These are phyloP conservation scores for Plasmodium fragile DNA, from an alignment of 169 alveolate species.

Conservation along the genomic window DNA sequence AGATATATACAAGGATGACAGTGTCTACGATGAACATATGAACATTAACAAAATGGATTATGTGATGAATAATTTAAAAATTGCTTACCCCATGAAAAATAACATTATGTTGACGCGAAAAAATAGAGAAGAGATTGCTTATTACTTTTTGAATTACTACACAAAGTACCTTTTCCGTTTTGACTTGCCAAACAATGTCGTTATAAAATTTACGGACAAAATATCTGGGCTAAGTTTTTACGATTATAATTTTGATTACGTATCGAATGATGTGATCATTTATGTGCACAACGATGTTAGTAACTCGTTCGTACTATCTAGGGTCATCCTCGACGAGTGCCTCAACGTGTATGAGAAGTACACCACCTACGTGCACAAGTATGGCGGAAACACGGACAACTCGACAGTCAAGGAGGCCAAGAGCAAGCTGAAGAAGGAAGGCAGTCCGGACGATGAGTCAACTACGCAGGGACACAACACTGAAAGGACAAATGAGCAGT, in stretches of 20 bases:
- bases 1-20: constrained; percentile 35
- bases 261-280: constrained; percentile 38
- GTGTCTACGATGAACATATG: constrained; percentile 69
- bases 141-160: constrained; percentile 66
- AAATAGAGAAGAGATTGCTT: constrained; percentile 70
- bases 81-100: constrained; percentile 46
- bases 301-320: constrained; percentile 40
- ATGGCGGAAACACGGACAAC: constrained; percentile 45
- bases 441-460: background rate
- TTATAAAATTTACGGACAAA: constrained; percentile 18
- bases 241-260: constrained; percentile 63
- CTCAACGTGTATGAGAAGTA: constrained; percentile 61
- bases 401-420: constrained; percentile 25
- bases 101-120: constrained; percentile 13
- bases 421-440: constrained; percentile 3
- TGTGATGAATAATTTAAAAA: constrained; percentile 38
- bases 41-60: constrained; percentile 39
- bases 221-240: constrained; percentile 57
- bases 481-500: background rate
- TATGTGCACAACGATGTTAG: constrained; percentile 31
- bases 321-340: constrained; percentile 63
- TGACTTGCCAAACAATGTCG: constrained; percentile 64
- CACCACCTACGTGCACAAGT: constrained; percentile 66
- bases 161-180: constrained; percentile 56
- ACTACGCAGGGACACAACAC: background rate